Evolutionary conservation across 257 asterid species (phyloP), one percentile per base, ranked within the genome.

Genomic region (Nicotiana sylvestris): DNA sequence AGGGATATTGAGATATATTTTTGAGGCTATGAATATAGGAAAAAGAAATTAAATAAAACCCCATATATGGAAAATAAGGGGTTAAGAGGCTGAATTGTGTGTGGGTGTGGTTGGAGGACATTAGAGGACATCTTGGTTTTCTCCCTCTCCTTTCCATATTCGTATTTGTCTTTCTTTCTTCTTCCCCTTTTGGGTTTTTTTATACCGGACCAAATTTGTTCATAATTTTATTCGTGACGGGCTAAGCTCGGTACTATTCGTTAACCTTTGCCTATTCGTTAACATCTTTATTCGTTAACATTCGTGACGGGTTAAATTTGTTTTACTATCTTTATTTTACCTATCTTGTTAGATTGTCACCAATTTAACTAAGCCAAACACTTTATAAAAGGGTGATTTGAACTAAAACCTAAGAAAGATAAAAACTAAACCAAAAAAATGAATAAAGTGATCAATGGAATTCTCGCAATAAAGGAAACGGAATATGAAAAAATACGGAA

Each of bases 41-140:
- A 53, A 53, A 53, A 53, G 17, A 53, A 53, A 2, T 49, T 13
- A 49, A 16, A 49, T 49, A 74, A 74, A 49, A 74, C 39, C 80
- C 80, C 62, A 74, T 70, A 21, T 43, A 70, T 70, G 78, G 78
- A 70, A 70, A 69, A 9, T 3, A 11, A 33, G 33, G 58, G 78
- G n/a, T 21, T 10, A 46, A 46, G 61, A 46, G 39, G 79, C 7
- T 72, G 61, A 72, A 72, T 49, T 72, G 39, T 74, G 21, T 74
- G 79, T 70, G 78, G 11, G 78, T 70, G 78, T 46, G 79, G 79
- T 74, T 74, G 61, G 62, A 74, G 62, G 62, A 74, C 79, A 74
- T 49, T 27, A 49, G 79, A 49, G 62, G 57, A 53, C 17, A 53
- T 53, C 18, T 53, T 53, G 15, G 79, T 49, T 74, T 46, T 10